phyloP scores from a whole-genome alignment of 768 basidiomycete genomes.

The Hypholoma fasciculare region DNA sequence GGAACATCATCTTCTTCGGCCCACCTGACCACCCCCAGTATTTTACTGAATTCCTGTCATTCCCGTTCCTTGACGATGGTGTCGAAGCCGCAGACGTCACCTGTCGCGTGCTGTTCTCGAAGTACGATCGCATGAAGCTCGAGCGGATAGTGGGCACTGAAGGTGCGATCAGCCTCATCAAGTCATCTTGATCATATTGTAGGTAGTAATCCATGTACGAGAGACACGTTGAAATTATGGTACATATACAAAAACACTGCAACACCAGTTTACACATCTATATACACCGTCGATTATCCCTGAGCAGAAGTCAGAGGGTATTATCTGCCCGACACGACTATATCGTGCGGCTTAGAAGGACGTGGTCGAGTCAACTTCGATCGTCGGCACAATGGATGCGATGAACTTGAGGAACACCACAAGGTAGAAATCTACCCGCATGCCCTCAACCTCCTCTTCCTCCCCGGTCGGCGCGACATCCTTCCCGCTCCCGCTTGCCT shows the following conservation, averaged over 20 bases:
- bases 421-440: constrained; percentile 97
- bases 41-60: constrained; percentile 87
- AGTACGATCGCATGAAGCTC: constrained; percentile 85
- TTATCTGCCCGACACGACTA: not conserved
- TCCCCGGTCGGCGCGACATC: constrained; percentile 42
- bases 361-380: constrained; percentile 94
- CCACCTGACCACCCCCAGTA: constrained; percentile 91
- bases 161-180: constrained; percentile 42
- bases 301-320: not conserved
- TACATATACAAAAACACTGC: constrained; percentile 8
- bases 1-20: constrained; percentile 91
- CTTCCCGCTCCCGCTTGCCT: constrained; percentile 60
- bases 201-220: not conserved
- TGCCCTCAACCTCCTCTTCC: constrained; percentile 79
- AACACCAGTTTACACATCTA: constrained; percentile 7
- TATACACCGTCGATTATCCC: constrained; percentile 6
- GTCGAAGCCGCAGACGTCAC: constrained; percentile 89
- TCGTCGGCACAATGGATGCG: constrained; percentile 96
- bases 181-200: constrained; percentile 19
- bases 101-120: constrained; percentile 78
- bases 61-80: constrained; percentile 87
- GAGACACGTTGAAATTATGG: constrained; percentile 3
- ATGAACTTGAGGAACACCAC: constrained; percentile 99
- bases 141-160: constrained; percentile 80
- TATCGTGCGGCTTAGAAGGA: constrained; percentile 44